Conservation (phyloP, 768 basidiomycete species). For the Naematelia encephala region DNA sequence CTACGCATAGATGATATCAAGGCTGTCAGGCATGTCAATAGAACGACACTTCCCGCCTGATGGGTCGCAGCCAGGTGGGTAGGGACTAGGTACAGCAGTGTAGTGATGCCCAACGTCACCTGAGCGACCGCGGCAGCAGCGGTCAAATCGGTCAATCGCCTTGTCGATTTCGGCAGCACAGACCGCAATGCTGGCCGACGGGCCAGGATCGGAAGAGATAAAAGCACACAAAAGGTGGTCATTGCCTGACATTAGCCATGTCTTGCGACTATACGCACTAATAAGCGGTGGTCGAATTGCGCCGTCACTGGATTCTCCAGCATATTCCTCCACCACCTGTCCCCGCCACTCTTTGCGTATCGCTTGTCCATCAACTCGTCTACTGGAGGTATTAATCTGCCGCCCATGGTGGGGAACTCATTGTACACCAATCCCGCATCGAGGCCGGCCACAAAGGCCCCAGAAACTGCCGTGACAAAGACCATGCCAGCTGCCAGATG, state of each 20-base stretch:
- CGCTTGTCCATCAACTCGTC: slow-evolving; percentile 74
- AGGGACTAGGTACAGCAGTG: slow-evolving; percentile 87
- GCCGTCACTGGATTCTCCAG: slow-evolving; percentile 97
- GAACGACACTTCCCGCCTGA: slow-evolving; percentile 87
- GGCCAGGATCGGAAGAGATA: slow-evolving; percentile 30
- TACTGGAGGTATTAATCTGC: slow-evolving; percentile 70
- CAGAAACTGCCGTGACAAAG: slow-evolving; percentile 86
- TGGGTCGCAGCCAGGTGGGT: slow-evolving; percentile 87
- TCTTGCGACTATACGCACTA: slow-evolving; percentile 58
- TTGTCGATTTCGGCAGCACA: slow-evolving; percentile 62
- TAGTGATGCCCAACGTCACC: slow-evolving; percentile 70
- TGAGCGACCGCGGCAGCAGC: slow-evolving; percentile 58
- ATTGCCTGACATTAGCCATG: slow-evolving; percentile 60
- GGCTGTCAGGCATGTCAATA: slow-evolving; percentile 79
- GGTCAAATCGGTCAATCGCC: slow-evolving; percentile 65
- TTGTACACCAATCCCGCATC: slow-evolving; percentile 98
- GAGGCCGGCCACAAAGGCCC: slow-evolving; percentile 95
- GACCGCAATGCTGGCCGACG: slow-evolving; percentile 55
- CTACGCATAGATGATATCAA: slow-evolving; percentile 67
- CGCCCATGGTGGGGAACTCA: slow-evolving; percentile 96
- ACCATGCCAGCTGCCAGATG: slow-evolving; percentile 71
- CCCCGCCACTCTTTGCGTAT: slow-evolving; percentile 75
- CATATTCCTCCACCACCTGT: slow-evolving; percentile 92
- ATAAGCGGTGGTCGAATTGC: slow-evolving; percentile 90
- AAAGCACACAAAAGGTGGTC: slow-evolving; percentile 57